Conservation (phyloP, 2,329 filamentous ascomycete species). For the Aspergillaceae sp. region DNA sequence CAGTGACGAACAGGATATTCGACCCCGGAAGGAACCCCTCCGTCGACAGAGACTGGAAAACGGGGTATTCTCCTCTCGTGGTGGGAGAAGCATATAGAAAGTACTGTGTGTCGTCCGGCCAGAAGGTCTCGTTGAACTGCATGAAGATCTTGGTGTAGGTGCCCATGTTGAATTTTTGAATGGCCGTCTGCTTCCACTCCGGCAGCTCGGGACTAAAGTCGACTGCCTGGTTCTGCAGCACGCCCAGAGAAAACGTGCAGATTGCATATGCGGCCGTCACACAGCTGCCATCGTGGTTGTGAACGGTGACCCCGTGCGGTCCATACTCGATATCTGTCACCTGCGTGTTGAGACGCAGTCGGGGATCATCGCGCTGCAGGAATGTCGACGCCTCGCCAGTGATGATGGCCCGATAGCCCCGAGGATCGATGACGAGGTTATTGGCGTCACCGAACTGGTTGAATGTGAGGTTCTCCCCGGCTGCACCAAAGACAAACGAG, state of each 20-base stretch:
- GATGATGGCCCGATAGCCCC: slow-evolving; percentile 54
- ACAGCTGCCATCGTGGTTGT: slow-evolving; percentile 47
- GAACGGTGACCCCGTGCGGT: slow-evolving; percentile 45
- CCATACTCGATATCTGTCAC: slow-evolving; percentile 50
- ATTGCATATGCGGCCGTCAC: slow-evolving; percentile 55
- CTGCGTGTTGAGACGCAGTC: slow-evolving; percentile 51
- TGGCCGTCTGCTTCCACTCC: slow-evolving; percentile 55
- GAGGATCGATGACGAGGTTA: slow-evolving; percentile 53
- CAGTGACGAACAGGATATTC: slow-evolving; percentile 58
- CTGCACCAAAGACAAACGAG: slow-evolving; percentile 48
- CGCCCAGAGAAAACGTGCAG: slow-evolving; percentile 59
- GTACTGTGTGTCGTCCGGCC: slow-evolving; percentile 48
- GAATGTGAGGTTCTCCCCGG: slow-evolving; percentile 53
- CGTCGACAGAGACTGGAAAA: slow-evolving; percentile 56
- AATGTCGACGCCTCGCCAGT: slow-evolving; percentile 51
- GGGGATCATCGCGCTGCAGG: slow-evolving; percentile 45
- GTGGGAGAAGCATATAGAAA: slow-evolving; percentile 46
- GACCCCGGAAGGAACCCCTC: slow-evolving; percentile 52
- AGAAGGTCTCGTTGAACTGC: slow-evolving; percentile 60
- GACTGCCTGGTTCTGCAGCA: slow-evolving; percentile 55
- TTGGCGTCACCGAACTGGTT: slow-evolving; percentile 55
- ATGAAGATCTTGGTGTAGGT: slow-evolving; percentile 68
- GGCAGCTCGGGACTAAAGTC: slow-evolving; percentile 53
- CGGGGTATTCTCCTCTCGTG: slow-evolving; percentile 47
- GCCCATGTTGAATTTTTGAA: slow-evolving; percentile 58